A percentile compares a stretch with the other conserved stretches of the same genome.
phyloP scores from a whole-genome alignment of 805 yeast genomes.

The Wickerhamiella qilinensis region DNA sequence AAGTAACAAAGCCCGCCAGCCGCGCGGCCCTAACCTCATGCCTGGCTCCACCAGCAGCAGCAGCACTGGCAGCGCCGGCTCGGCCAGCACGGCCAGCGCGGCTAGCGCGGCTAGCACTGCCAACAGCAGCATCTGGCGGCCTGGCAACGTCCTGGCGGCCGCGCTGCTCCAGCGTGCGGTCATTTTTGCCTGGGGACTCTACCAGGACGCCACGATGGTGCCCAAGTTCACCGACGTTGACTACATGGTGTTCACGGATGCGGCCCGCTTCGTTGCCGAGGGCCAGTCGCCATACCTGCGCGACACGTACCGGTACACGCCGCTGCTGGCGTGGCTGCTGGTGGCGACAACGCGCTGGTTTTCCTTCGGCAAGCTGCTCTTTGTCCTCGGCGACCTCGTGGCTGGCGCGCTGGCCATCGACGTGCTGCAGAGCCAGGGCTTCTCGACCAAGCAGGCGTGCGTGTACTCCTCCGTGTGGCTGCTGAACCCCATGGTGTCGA shows the following conservation, averaged over 20 bases:
- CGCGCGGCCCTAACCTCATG: no score
- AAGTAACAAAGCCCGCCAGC: no score
- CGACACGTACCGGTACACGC: conserved; percentile 89
- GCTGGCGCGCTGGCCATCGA: conserved; percentile 53
- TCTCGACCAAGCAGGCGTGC: conserved; percentile 22
- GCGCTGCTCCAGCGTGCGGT: conserved; percentile 29
- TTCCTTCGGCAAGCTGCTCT: conserved; percentile 65
- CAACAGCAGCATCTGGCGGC: not conserved
- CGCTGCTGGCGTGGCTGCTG: conserved; percentile 70
- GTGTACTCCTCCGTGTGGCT: conserved; percentile 57
- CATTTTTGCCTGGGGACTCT: conserved; percentile 63
- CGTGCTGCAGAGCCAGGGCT: conserved; percentile 23
- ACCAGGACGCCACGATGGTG: conserved; percentile 67
- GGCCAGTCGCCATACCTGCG: conserved; percentile 58
- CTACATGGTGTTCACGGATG: conserved; percentile 86
- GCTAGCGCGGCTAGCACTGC: not conserved
- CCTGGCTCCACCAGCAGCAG: no score
- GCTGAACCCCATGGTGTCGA: conserved; percentile 85
- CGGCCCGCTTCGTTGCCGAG: conserved; percentile 53
- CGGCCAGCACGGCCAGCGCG: no score
- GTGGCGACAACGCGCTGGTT: conserved; percentile 42
- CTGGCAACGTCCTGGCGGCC: not conserved
- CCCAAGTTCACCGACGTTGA: conserved; percentile 90
- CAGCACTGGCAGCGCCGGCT: no score
- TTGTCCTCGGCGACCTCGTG: conserved; percentile 59